Conservation (phyloP, 2,329 filamentous ascomycete species). For the Fusarium vanettenii region DNA sequence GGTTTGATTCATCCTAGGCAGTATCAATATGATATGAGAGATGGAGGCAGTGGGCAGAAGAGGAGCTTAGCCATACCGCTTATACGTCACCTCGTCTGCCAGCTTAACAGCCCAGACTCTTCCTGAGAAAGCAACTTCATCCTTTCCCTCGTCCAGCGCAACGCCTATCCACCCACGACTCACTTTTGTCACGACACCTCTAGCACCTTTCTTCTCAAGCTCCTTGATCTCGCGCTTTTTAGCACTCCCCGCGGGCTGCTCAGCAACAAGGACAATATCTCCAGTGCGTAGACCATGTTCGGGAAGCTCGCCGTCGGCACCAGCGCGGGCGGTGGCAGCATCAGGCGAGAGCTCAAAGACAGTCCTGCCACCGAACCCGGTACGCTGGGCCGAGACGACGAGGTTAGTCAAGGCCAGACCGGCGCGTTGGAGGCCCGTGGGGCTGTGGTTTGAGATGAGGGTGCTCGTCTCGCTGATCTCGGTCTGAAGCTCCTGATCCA, state of each 20-base stretch:
- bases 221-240: constrained; percentile 80
- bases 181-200: constrained; percentile 77
- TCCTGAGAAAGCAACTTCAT: constrained; percentile 56
- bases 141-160: constrained; percentile 75
- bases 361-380: constrained; percentile 90
- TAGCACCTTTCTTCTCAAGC: constrained; percentile 73
- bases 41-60: background rate
- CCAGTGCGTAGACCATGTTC: constrained; percentile 82
- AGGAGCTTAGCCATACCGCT: constrained; percentile 53
- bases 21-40: background rate
- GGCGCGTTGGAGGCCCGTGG: constrained; percentile 76
- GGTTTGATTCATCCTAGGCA: constrained; percentile 69
- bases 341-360: constrained; percentile 85
- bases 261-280: constrained; percentile 81
- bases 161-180: constrained; percentile 70
- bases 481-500: constrained; percentile 76
- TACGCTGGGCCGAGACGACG: constrained; percentile 78
- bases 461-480: constrained; percentile 77
- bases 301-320: constrained; percentile 66
- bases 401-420: constrained; percentile 86
- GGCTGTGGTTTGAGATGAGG: constrained; percentile 75
- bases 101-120: constrained; percentile 74
- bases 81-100: constrained; percentile 75
- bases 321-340: constrained; percentile 67
- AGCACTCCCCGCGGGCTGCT: constrained; percentile 78